Base-by-base conservation (phyloP, 768 basidiomycete genomes). In the Naematelia encephala region DNA sequence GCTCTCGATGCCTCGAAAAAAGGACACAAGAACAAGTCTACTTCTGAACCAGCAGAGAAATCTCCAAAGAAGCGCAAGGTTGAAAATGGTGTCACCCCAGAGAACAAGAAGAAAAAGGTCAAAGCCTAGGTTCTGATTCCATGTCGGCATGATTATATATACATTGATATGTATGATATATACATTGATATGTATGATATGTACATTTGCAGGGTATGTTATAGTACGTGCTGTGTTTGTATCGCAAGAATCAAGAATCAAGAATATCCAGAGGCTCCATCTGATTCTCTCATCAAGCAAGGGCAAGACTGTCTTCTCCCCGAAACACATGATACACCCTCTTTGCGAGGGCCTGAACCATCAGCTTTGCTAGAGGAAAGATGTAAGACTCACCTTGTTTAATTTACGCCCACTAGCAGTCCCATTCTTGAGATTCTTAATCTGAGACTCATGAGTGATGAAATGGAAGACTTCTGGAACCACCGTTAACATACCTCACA, bases 271-370 rank as follows among this genome's bases (percentile, higher is more conserved):
- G n/a, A n/a, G n/a, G n/a, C n/a, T n/a, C n/a, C n/a, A n/a, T n/a
- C n/a, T n/a, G n/a, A n/a, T 39, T 39, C 8, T 39, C 34, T 39
- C 34, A 39, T 57, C 45, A 71, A 19, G 63, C 65, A 48, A 73
- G 54, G 12, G 69, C 72, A 5, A 74, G 57, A 56, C 69, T 64
- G 34, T 75, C 72, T 39, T 67, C 59, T 10, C 66, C 68, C 45
- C 72, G 59, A 44, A 75, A 61, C 0, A 63, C 60, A 30, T 61
- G 51, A 47, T 69, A 68, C 22, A 75, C 66, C 39, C 64, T 45
- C 48, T 63, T 70, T 5, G 74, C 62, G 23, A 72, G 43, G 1
- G 72, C 72, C 61, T 66, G 27, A n/a, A 1, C n/a, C 13, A 14
- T 49, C 4, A 49, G 28, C 29, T 46, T 23, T 56, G 28, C 54